Evolutionary conservation across 106 monocot species (phyloP).

Genomic region (Dioscorea zingiberensis): DNA sequence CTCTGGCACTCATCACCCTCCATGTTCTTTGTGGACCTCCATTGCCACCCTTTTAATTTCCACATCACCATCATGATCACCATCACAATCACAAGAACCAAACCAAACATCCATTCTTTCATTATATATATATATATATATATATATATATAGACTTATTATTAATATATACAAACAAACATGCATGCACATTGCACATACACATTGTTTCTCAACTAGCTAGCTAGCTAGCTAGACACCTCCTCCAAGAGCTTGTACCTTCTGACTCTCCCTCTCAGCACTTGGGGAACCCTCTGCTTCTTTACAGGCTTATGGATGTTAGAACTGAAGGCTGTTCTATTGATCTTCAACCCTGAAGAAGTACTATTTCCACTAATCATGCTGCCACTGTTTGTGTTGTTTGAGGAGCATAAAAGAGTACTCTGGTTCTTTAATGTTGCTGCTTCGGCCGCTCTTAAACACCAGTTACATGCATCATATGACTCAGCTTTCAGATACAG

Average conservation of each 20-base stretch:
- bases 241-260: conserved; percentile 81
- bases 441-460: conserved; percentile 35
- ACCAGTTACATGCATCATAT: conserved; percentile 64
- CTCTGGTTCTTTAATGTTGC: conserved; percentile 1
- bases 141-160: no score
- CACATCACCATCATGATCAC: no score
- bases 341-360: no score
- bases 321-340: conserved; percentile 17
- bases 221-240: conserved; percentile 44
- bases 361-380: background rate
- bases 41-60: no score
- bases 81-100: no score
- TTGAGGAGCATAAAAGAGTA: conserved; percentile 7
- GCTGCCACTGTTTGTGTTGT: conserved; percentile 4
- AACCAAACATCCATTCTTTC: no score
- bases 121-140: no score
- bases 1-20: no score
- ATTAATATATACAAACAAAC: no score
- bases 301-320: conserved; percentile 41
- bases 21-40: no score
- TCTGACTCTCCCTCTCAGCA: conserved; percentile 43
- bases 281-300: conserved; percentile 28
- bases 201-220: no score
- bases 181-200: no score
- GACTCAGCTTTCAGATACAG: conserved; percentile 37